Conservation (phyloP, 163 green algal species). For the Volvox carteri region DNA sequence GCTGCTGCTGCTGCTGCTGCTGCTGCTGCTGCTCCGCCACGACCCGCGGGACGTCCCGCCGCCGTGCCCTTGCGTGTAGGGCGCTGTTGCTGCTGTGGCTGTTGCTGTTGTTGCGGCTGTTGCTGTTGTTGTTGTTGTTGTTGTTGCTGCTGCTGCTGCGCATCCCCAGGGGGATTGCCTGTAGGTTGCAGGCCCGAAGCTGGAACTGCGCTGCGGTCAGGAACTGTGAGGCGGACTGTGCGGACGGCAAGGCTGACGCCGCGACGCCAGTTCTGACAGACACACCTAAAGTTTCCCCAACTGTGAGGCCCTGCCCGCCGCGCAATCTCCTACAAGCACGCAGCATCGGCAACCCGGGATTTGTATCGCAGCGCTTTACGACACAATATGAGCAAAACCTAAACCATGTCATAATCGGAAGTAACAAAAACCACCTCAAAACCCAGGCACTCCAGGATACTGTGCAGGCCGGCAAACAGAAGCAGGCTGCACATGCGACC, state of each 20-base stretch:
- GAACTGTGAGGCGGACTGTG: not conserved
- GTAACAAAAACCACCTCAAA: no score
- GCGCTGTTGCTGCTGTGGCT: not conserved
- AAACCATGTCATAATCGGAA: no score
- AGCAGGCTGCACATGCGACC: no score
- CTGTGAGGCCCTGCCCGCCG: not conserved
- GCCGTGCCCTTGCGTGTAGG: not conserved
- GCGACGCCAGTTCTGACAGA: slow-evolving; percentile 27
- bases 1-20: not conserved
- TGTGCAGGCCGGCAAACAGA: no score
- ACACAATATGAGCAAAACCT: no score
- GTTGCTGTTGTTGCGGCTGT: not conserved
- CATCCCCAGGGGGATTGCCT: no score
- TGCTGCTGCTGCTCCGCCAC: not conserved
- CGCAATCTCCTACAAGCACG: slow-evolving; percentile 12
- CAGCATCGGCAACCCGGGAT: no score
- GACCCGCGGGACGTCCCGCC: not conserved
- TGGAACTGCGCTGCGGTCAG: not conserved
- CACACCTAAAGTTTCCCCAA: slow-evolving; percentile 4
- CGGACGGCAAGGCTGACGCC: slow-evolving; percentile 6
- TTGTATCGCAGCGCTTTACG: no score
- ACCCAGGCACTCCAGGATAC: no score
- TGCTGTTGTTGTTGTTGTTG: no score
- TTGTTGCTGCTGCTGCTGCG: no score
- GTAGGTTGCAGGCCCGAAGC: no score